Conservation (phyloP, 345 rosid species). For the Cardamine occulta region DNA sequence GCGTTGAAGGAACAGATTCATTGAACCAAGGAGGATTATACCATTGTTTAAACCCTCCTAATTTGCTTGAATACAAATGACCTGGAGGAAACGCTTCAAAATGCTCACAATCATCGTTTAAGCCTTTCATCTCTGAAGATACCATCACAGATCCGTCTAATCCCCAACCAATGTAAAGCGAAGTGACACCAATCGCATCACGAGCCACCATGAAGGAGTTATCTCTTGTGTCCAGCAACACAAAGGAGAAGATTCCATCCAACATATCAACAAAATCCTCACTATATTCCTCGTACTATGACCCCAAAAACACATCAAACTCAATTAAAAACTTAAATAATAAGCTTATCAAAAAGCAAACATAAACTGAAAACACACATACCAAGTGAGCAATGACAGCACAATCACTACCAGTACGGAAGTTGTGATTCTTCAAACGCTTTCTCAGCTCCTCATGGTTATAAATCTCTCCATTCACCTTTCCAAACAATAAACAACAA, state of each 20-base stretch:
- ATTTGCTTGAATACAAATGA: conserved; percentile 86
- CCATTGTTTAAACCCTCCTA: conserved; percentile 74
- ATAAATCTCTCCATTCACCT: conserved; percentile 98
- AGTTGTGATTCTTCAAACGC: conserved; percentile 68
- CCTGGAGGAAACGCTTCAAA: conserved; percentile 91
- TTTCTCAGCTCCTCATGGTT: conserved; percentile 83
- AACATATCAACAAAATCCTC: conserved; percentile 82
- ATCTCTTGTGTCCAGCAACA: conserved; percentile 80
- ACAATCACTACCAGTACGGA: conserved; percentile 90
- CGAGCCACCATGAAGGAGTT: conserved; percentile 88
- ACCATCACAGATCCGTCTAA: conserved; percentile 89
- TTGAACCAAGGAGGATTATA: conserved; percentile 89
- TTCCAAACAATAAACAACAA: conserved; percentile 1
- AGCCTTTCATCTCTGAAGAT: conserved; percentile 88
- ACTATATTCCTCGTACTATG: conserved; percentile 87
- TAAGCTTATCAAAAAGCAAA: background rate
- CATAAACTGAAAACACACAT: background rate
- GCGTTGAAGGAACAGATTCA: conserved; percentile 64
- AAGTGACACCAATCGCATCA: conserved; percentile 92
- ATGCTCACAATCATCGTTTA: conserved; percentile 88
- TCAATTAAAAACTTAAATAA: conserved; percentile 9
- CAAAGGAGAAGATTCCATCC: conserved; percentile 96
- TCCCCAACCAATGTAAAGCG: conserved; percentile 97
- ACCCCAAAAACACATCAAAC: conserved; percentile 7
- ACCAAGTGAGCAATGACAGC: conserved; percentile 97